Percentiles rank a stretch among this genome's conserved stretches.
These are phyloP conservation scores for Panaeolus cyanescens DNA, from an alignment of 768 basidiomycete genomes.

Conservation along the genomic window DNA sequence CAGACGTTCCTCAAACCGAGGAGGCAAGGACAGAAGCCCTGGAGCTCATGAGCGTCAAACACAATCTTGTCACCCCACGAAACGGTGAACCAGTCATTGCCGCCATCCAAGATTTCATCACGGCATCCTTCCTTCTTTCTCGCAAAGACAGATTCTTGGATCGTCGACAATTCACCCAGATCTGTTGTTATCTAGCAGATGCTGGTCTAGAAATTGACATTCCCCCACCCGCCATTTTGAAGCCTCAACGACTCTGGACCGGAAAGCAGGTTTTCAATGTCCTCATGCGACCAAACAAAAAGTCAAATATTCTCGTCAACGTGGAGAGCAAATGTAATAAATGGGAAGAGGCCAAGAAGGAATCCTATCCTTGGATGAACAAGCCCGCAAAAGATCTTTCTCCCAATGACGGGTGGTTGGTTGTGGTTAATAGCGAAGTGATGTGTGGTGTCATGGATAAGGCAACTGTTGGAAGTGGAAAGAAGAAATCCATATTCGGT, in stretches of 20 bases:
- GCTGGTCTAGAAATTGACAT: slow-evolving; percentile 92
- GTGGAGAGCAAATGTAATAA: slow-evolving; percentile 96
- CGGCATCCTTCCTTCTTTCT: slow-evolving; percentile 94
- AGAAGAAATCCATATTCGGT: slow-evolving; percentile 99
- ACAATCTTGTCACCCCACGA: slow-evolving; percentile 96
- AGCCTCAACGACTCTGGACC: slow-evolving; percentile 93
- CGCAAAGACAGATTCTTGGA: slow-evolving; percentile 92
- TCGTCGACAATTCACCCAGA: slow-evolving; percentile 93
- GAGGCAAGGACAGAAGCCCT: slow-evolving; percentile 97
- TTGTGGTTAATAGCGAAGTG: slow-evolving; percentile 96
- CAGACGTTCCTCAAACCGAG: slow-evolving; percentile 98
- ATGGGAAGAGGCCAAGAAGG: slow-evolving; percentile 70
- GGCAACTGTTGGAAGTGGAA: slow-evolving; percentile 94
- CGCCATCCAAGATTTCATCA: slow-evolving; percentile 99
- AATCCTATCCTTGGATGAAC: slow-evolving; percentile 60
- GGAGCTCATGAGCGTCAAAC: slow-evolving; percentile 95
- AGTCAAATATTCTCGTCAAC: slow-evolving; percentile 84
- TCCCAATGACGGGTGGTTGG: slow-evolving; percentile 97
- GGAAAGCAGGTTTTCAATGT: slow-evolving; percentile 99
- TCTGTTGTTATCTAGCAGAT: slow-evolving; percentile 93
- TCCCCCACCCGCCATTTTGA: slow-evolving; percentile 93
- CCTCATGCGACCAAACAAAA: slow-evolving; percentile 91
- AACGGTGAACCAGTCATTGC: slow-evolving; percentile 99
- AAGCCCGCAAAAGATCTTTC: slow-evolving; percentile 80
- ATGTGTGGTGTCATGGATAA: slow-evolving; percentile 99